Base-by-base conservation (phyloP, 2,329 filamentous ascomycete species). In the Fusarium buxicola region DNA sequence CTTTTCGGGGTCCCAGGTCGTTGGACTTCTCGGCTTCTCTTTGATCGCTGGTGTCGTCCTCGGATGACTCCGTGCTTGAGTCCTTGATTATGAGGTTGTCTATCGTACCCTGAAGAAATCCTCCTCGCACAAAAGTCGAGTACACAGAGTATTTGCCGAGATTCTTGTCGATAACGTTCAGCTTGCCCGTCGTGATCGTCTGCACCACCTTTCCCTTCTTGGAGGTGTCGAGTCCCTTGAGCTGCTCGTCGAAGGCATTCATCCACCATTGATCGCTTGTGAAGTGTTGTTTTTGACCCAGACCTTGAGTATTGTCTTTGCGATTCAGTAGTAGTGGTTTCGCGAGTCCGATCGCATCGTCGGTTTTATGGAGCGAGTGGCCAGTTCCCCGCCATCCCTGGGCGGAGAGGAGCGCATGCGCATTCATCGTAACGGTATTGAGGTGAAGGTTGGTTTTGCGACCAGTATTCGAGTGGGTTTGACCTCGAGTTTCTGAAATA, bases 261-360 rank as follows among this genome's bases (percentile, higher is more conserved):
- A 97, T 84, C 95, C 95, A 99, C 95, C 95, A 99, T 75, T 97
- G 93, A 73, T 97, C 94, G 68, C 83, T 86, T 18, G 84, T 86
- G 61, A 83, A 83, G 62, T 87, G 84, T 55, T 83, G 81, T 75
- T 92, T 92, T 73, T 91, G 88, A 51, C 94, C 94, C 6, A 98
- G 81, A 21, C 94, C 94, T 49, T 91, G 83, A 25, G 85, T 90
- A 75, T 96, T 91, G 69, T 89, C 84, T 77, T 96, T 96, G 69
- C 91, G 89, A 57, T 90, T 88, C 54, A 97, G 85, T 32, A 96
- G 87, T 25, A 98, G 84, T 6, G 94, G 94, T 69, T 91, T 91
- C 24, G 89, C 87, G 51, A 98, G 88, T 38, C 94, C 94, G 60
- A 89, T 89, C 47, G 84, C 82, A 74, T 90, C 88, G 80, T 86